These are phyloP conservation scores for Termitomyces titanicus DNA, from an alignment of 768 basidiomycete genomes.

Conservation along the genomic window DNA sequence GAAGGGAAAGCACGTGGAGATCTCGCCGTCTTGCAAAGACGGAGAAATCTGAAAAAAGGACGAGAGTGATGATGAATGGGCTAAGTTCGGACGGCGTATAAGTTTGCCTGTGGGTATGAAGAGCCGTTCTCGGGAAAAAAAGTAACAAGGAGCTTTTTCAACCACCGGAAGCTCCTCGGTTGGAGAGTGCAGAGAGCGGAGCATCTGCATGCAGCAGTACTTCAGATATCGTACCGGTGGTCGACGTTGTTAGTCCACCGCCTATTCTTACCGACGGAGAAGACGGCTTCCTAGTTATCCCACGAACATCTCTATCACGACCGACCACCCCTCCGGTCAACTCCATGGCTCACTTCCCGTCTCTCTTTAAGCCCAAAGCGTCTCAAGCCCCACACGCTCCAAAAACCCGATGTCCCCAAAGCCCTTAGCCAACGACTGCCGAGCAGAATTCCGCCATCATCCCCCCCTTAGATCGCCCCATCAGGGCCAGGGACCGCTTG, in stretches of 20 bases:
- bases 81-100: conserved; percentile 61
- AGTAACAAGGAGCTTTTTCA: conserved; percentile 12
- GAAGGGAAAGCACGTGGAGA: conserved; percentile 35
- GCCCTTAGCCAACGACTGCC: conserved; percentile 44
- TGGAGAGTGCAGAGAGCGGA: conserved; percentile 9
- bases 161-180: neutral
- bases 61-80: conserved; percentile 49
- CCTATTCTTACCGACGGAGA: neutral
- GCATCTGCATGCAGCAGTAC: conserved; percentile 1
- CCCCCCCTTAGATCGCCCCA: conserved; percentile 49
- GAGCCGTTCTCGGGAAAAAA: conserved; percentile 29
- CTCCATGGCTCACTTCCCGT: neutral
- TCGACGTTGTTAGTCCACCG: conserved; percentile 9
- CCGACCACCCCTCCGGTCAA: conserved; percentile 13
- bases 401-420: no score
- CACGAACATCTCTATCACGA: conserved; percentile 7
- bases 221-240: conserved; percentile 6
- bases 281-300: neutral
- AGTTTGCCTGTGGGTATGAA: conserved; percentile 54
- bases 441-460: conserved; percentile 52
- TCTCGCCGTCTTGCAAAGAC: conserved; percentile 28
- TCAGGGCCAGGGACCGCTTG: conserved; percentile 10
- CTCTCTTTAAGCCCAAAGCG: conserved; percentile 41
- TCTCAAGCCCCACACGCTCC: no score
- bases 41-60: conserved; percentile 31